phyloP scores from a whole-genome alignment of 2,329 filamentous ascomycete species.

The Aspergillus sp. region DNA sequence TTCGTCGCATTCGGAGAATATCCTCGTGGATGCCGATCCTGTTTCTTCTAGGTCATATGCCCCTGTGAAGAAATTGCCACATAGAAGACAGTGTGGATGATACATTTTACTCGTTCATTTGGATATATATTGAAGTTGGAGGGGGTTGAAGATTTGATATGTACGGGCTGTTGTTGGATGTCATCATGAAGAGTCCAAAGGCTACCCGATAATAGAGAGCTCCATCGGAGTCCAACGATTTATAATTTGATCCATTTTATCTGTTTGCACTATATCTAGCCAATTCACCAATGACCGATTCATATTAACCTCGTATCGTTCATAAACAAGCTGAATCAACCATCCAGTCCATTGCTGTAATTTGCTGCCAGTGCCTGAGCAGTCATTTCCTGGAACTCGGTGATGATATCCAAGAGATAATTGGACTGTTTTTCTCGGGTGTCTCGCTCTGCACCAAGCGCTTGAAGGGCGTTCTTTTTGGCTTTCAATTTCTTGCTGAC shows the following conservation, averaged over 20 bases:
- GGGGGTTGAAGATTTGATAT: no score
- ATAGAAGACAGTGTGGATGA: not conserved
- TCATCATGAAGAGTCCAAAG: no score
- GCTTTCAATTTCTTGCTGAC: slow-evolving; percentile 27
- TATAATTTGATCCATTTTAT: no score
- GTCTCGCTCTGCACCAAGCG: slow-evolving; percentile 30
- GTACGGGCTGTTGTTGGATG: no score
- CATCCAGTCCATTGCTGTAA: slow-evolving; percentile 21
- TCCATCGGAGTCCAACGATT: no score
- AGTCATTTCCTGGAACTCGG: slow-evolving; percentile 33
- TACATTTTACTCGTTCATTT: no score
- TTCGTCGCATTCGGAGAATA: not conserved
- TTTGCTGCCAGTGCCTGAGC: slow-evolving; percentile 29
- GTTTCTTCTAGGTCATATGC: not conserved
- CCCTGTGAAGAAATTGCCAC: not conserved
- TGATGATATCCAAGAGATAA: slow-evolving; percentile 35
- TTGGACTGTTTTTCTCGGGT: slow-evolving; percentile 25
- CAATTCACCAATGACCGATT: no score
- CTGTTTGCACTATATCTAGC: no score
- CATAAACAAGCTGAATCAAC: no score
- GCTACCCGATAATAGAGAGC: no score
- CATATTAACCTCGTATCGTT: no score
- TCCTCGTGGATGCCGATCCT: not conserved
- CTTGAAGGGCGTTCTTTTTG: slow-evolving; percentile 20
- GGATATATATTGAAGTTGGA: no score